These are phyloP conservation scores for Mycena citricolor DNA, from an alignment of 1,284 basidiomycete species.

Conservation along the genomic window DNA sequence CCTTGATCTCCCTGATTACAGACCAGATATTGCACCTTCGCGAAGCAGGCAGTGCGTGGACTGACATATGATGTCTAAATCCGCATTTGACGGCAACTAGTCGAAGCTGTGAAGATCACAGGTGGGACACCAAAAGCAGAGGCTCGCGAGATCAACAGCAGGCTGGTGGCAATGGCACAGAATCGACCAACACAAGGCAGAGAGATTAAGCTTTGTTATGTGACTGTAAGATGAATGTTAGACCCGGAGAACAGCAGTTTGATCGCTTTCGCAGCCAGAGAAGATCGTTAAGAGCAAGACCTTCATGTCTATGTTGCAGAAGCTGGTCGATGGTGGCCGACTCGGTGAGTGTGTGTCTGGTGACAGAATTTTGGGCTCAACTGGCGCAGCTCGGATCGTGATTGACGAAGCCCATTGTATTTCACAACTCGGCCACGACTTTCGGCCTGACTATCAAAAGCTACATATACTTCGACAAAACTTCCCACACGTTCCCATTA, in stretches of 20 bases:
- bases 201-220: slow-evolving; percentile 78
- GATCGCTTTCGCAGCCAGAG: slow-evolving; percentile 62
- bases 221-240: slow-evolving; percentile 57
- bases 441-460: slow-evolving; percentile 84
- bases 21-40: slow-evolving; percentile 82
- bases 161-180: slow-evolving; percentile 48
- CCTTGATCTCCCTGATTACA: slow-evolving; percentile 77
- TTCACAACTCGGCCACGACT: slow-evolving; percentile 80
- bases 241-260: background rate
- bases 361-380: too few relatives aligned
- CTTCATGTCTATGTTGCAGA: slow-evolving; percentile 65
- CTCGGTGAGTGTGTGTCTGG: slow-evolving; percentile 52
- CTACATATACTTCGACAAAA: slow-evolving; percentile 69
- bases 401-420: slow-evolving; percentile 89
- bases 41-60: slow-evolving; percentile 56
- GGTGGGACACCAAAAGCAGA: slow-evolving; percentile 62
- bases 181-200: slow-evolving; percentile 28
- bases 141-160: slow-evolving; percentile 50
- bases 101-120: slow-evolving; percentile 76
- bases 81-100: too few relatives aligned
- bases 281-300: slow-evolving; percentile 78
- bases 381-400: slow-evolving; percentile 78
- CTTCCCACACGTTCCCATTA: slow-evolving; percentile 79
- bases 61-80: too few relatives aligned
- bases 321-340: slow-evolving; percentile 59